phyloP scores from a whole-genome alignment of 495 filamentous ascomycete genomes.

The Cercophora sp. region DNA sequence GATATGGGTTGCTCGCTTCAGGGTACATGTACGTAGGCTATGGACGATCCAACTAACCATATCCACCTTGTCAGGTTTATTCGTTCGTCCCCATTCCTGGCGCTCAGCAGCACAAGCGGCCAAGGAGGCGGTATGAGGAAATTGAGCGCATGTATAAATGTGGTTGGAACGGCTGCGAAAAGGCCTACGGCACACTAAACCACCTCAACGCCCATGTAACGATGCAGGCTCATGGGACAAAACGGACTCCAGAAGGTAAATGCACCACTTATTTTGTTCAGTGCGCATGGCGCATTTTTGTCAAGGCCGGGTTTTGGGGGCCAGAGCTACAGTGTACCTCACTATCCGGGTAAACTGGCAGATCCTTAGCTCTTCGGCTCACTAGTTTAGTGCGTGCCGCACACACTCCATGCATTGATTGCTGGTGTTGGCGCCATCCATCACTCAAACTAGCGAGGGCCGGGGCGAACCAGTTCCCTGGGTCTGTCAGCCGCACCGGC shows the following conservation, averaged over 20 bases:
- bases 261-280: no score
- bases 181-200: slow-evolving; percentile 94
- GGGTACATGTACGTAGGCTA: no score
- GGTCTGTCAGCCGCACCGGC: slow-evolving; percentile 4
- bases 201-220: slow-evolving; percentile 97
- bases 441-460: slow-evolving; percentile 16
- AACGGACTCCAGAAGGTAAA: slow-evolving; percentile 95
- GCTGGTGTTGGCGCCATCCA: slow-evolving; percentile 15
- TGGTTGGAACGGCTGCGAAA: slow-evolving; percentile 96
- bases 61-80: no score
- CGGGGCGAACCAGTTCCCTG: slow-evolving; percentile 12
- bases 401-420: slow-evolving; percentile 7
- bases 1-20: neutral
- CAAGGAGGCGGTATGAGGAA: slow-evolving; percentile 91
- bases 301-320: no score
- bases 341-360: slow-evolving; percentile 7
- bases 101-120: slow-evolving; percentile 95
- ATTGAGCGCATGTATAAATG: slow-evolving; percentile 99
- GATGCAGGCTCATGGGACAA: slow-evolving; percentile 91
- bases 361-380: slow-evolving; percentile 12
- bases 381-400: slow-evolving; percentile 16
- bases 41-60: no score
- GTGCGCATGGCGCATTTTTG: no score
- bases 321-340: no score
- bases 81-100: slow-evolving; percentile 98